Percentiles rank a stretch among this genome's conserved stretches.
phyloP scores from a whole-genome alignment of 2,329 filamentous ascomycete species.

The Graphium sp. region DNA sequence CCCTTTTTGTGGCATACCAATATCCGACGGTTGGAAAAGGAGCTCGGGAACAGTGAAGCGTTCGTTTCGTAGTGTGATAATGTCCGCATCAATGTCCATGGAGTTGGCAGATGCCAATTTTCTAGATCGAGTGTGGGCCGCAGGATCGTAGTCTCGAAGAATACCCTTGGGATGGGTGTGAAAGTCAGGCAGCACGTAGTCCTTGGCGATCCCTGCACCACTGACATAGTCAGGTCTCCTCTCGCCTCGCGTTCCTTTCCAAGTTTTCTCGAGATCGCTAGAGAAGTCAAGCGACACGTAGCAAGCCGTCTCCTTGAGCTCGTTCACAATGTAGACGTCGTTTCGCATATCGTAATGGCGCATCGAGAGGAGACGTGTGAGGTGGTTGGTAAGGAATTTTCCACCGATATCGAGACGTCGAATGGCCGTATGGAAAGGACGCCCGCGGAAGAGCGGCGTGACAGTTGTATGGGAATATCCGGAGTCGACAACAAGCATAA shows the following conservation, averaged over 20 bases:
- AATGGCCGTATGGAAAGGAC: constrained; percentile 63
- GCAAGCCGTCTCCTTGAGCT: constrained; percentile 84
- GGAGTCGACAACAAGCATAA: constrained; percentile 75
- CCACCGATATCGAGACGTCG: constrained; percentile 81
- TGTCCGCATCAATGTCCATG: constrained; percentile 44
- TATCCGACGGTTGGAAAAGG: constrained; percentile 71
- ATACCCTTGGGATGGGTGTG: constrained; percentile 45
- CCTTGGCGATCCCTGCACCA: constrained; percentile 54
- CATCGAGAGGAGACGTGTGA: constrained; percentile 76
- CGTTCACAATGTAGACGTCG: constrained; percentile 83
- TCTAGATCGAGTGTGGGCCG: constrained; percentile 33
- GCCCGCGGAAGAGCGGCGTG: constrained; percentile 69
- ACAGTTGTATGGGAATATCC: constrained; percentile 89
- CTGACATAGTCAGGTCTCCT: constrained; percentile 28
- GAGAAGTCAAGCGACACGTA: constrained; percentile 69
- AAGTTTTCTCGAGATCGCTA: constrained; percentile 61
- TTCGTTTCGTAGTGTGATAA: constrained; percentile 79
- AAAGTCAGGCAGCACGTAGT: constrained; percentile 83
- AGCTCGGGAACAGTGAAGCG: constrained; percentile 82
- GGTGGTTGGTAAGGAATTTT: constrained; percentile 82
- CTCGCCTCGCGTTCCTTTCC: constrained; percentile 58
- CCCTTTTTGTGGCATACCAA: constrained; percentile 70
- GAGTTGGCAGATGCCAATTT: constrained; percentile 25
- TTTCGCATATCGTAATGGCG: constrained; percentile 93
- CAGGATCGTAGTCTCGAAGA: constrained; percentile 61